Base-by-base conservation (phyloP, 352 stramenopile species). In the Phytopythium kandeliae region DNA sequence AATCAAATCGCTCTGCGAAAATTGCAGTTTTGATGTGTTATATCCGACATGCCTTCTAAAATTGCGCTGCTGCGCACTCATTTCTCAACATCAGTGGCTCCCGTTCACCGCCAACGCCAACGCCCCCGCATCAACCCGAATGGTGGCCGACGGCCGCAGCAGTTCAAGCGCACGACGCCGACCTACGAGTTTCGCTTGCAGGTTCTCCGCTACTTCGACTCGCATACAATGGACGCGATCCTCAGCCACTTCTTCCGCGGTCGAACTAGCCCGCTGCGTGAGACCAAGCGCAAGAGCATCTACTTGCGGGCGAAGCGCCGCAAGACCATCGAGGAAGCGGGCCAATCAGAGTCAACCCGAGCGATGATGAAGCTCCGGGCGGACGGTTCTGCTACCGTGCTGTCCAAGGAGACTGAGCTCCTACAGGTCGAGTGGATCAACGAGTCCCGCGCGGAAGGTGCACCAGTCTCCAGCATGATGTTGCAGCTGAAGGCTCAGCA, bases 161-260 rank as follows among this genome's bases (percentile, higher is more conserved):
- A n/a, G n/a, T n/a, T n/a, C n/a, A n/a, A n/a, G n/a, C n/a, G n/a
- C n/a, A n/a, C n/a, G n/a, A n/a, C n/a, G n/a, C 26, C 34, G 24
- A 54, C 48, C 11, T 40, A 48, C 26, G 16, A 40, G 10, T 54
- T 37, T 46, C 34, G 36, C 22, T 36, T 46, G 16, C 24, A 4
- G 7, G 48, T 54, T 4, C 25, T 54, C 48, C 11, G 38, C 19
- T 24, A 36, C 48, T 54, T 54, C 37, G 48, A 22, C 11, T 16
- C 17, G 16, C 48, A 54, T 19, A 36, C 10, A 24, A 54, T 46
- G 19, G 24, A 17, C 12, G 34, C 31, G 4, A 52, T 31, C 31
- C 28, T 54, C 34, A 25, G 30, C 26, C 26, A 28, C 10, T 55
- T 55, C 49, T 55, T 33, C 30, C 30, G 37, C 45, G 49, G 40